Base-by-base conservation (phyloP, 148 eudicot species). In the Drosera capensis region DNA sequence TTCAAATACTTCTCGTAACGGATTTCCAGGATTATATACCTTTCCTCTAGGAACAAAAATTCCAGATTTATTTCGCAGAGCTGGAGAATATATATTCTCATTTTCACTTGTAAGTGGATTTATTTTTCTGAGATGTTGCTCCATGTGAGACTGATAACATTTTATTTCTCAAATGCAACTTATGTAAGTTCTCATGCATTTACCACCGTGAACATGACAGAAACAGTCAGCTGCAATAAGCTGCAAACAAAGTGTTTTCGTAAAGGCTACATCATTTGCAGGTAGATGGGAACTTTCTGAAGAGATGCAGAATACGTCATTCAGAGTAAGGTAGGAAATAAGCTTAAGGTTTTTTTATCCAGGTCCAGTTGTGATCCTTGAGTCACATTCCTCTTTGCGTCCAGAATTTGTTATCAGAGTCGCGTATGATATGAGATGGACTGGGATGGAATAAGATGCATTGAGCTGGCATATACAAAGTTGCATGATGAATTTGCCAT, bases 91-190 rank as follows among this genome's bases (percentile, higher is more conserved):
- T 62, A 57, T 53, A 38, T 84, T 79, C 45, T 53, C 62, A 28
- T 67, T 79, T 35, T 69, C 71, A 42, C 49, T 74, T 46, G 94
- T 84, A 65, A 77, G 90, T 68, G 16, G n/a, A n/a, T n/a, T n/a
- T n/a, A n/a, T n/a, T 20, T 34, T 40, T 25, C 9, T 28, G 31
- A 9, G 14, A 39, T 6, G 7, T 14, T 3, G n/a, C 16, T 35
- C 16, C 20, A 19, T 31, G 14, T 25, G 39, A 8, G 18, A 16
- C 4, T 25, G 39, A 8, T 20, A 16, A 14, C 43, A n/a, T 39
- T 2, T 2, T 61, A 15, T 48, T 41, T 8, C 13, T 3, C 5
- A 18, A 20, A 23, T 44, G 17, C 35, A 7, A 28, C 28, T 18
- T 48, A 28, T 28, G 31, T 28, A 28, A 28, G 9, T 28, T 28